These are phyloP conservation scores for Penicillium daleae DNA, from an alignment of 495 filamentous ascomycete species.

Conservation along the genomic window DNA sequence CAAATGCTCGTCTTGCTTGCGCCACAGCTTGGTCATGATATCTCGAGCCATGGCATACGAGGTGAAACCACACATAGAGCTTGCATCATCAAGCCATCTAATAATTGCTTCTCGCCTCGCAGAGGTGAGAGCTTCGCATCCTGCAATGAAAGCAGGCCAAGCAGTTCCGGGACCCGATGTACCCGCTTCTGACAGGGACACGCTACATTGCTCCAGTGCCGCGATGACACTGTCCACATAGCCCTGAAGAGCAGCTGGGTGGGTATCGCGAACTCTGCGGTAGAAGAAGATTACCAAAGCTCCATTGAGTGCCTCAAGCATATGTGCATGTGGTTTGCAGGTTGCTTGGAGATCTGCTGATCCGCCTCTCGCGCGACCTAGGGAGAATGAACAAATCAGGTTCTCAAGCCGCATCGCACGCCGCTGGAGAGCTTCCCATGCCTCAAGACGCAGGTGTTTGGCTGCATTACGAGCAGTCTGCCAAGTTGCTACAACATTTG, in stretches of 20 bases:
- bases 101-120: conserved; percentile 28
- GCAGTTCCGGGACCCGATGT: conserved; percentile 32
- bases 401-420: conserved; percentile 39
- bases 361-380: conserved; percentile 17
- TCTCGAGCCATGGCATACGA: conserved; percentile 29
- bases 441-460: conserved; percentile 24
- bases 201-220: conserved; percentile 29
- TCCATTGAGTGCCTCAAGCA: conserved; percentile 36
- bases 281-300: conserved; percentile 43
- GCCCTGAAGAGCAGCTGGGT: conserved; percentile 36
- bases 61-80: conserved; percentile 29
- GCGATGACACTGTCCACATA: conserved; percentile 40
- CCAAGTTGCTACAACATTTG: conserved; percentile 39
- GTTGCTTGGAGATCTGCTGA: conserved; percentile 16
- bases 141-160: conserved; percentile 43
- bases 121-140: conserved; percentile 36
- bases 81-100: conserved; percentile 30
- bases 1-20: conserved; percentile 35
- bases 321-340: conserved; percentile 26
- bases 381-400: conserved; percentile 38
- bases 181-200: conserved; percentile 20
- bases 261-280: conserved; percentile 33
- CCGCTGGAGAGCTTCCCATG: conserved; percentile 37
- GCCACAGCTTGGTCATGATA: conserved; percentile 36
- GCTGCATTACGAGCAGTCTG: conserved; percentile 17